Conservation (phyloP, 768 basidiomycete genomes). For the Hericium rajendrae region DNA sequence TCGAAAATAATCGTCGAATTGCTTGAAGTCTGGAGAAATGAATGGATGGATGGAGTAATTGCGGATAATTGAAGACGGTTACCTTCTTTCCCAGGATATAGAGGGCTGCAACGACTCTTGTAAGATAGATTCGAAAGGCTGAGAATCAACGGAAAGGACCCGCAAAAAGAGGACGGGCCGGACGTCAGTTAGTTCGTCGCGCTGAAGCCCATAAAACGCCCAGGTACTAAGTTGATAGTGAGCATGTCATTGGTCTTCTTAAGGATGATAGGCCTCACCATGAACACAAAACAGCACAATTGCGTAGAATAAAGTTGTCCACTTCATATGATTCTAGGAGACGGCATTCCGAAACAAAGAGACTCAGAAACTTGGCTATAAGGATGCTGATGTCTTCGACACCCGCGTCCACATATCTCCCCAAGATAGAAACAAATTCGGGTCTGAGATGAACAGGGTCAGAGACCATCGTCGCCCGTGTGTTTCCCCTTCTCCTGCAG, state of each 20-base stretch:
- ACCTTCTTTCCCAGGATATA: constrained; percentile 45
- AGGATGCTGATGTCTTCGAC: constrained; percentile 42
- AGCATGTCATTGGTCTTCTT: not conserved
- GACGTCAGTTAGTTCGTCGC: constrained; percentile 40
- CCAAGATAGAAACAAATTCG: constrained; percentile 45
- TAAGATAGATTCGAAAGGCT: constrained; percentile 48
- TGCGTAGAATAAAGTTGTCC: constrained; percentile 63
- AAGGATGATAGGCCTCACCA: constrained; percentile 35
- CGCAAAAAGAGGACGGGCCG: constrained; percentile 51
- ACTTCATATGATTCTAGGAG: constrained; percentile 58
- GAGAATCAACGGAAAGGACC: constrained; percentile 50
- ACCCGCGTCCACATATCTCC: constrained; percentile 38
- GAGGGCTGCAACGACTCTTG: constrained; percentile 28
- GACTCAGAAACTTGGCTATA: constrained; percentile 51
- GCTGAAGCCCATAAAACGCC: constrained; percentile 58
- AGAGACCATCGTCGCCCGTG: constrained; percentile 30
- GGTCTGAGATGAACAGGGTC: constrained; percentile 57
- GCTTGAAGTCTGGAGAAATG: constrained; percentile 35
- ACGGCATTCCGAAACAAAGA: constrained; percentile 49
- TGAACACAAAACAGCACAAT: constrained; percentile 43
- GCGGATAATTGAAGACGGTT: constrained; percentile 6
- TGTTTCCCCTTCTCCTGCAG: constrained; percentile 38
- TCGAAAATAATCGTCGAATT: constrained; percentile 48
- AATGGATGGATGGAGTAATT: not conserved
- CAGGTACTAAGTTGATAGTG: constrained; percentile 38